Evolutionary conservation across 2,329 filamentous ascomycete species (phyloP).

Genomic region (Alternaria infectoria): DNA sequence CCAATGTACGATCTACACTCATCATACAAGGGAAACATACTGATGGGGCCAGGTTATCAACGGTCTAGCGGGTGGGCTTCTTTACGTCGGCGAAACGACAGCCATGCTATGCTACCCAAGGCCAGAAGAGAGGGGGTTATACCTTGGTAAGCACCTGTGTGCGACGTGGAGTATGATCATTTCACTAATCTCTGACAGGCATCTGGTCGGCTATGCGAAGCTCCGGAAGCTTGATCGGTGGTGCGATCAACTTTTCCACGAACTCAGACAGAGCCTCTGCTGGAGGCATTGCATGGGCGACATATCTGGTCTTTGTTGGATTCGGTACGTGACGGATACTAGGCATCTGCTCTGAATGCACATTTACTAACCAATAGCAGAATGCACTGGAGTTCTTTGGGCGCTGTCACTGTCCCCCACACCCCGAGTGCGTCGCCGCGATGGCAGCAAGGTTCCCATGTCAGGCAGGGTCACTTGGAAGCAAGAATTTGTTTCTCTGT

Average conservation of each 20-base stretch:
- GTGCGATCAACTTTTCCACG: conserved; percentile 15
- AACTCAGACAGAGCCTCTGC: conserved; percentile 1
- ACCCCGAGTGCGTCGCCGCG: conserved; percentile 3
- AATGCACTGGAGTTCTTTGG: conserved; percentile 11
- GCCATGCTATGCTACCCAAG: conserved; percentile 16
- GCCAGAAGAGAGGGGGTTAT: conserved; percentile 12
- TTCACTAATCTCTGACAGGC: background rate
- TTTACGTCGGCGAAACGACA: conserved; percentile 18
- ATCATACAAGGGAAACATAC: background rate
- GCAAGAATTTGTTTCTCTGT: conserved; percentile 7
- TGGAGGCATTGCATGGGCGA: conserved; percentile 11
- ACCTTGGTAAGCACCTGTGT: conserved; percentile 5
- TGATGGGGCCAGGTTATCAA: conserved; percentile 5
- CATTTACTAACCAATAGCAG: background rate
- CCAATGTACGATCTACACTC: conserved; percentile 1
- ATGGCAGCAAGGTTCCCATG: conserved; percentile 2
- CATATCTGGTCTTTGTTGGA: conserved; percentile 13
- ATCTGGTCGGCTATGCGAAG: conserved; percentile 19
- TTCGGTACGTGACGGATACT: conserved; percentile 3
- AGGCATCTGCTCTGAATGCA: background rate
- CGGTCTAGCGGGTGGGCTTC: conserved; percentile 6
- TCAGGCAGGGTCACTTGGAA: conserved; percentile 1
- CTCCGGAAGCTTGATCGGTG: conserved; percentile 14
- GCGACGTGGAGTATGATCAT: background rate
- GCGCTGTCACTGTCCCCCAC: conserved; percentile 11